Conservation (phyloP, 176 grass and related monocot genomes). For the Cenchrus americanus region DNA sequence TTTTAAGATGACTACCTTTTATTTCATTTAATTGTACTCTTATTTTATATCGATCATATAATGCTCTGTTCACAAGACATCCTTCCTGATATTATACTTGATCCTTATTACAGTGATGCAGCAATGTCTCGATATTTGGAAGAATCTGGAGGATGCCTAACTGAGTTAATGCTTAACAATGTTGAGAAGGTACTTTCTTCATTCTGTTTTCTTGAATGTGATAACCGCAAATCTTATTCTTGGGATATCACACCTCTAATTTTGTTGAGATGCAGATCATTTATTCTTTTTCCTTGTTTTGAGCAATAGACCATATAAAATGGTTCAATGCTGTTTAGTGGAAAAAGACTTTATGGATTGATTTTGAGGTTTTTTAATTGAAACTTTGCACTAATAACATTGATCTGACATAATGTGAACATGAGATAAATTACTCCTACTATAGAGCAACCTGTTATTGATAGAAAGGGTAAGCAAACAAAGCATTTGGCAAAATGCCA, state of each 20-base stretch:
- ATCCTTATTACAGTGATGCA: conserved; percentile 68
- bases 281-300: not conserved
- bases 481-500: not conserved
- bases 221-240: conserved; percentile 16
- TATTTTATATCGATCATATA: conserved; percentile 25
- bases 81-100: not conserved
- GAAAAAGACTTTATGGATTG: not conserved
- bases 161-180: conserved; percentile 83
- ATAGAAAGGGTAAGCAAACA: not conserved
- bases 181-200: conserved; percentile 66
- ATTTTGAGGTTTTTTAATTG: not conserved
- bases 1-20: conserved; percentile 13
- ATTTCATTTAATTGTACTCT: not conserved
- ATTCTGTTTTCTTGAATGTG: conserved; percentile 24
- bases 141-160: conserved; percentile 76
- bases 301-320: not conserved
- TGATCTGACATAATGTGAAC: not conserved
- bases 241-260: not conserved
- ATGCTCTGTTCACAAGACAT: conserved; percentile 1
- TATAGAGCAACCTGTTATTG: not conserved
- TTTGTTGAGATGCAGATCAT: not conserved
- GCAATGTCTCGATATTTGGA: conserved; percentile 80
- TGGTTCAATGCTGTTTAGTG: not conserved
- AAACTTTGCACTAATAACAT: conserved; percentile 7
- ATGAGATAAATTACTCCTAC: not conserved